phyloP scores from a whole-genome alignment of 306 rosid species.

The Leucaena leucocephala region DNA sequence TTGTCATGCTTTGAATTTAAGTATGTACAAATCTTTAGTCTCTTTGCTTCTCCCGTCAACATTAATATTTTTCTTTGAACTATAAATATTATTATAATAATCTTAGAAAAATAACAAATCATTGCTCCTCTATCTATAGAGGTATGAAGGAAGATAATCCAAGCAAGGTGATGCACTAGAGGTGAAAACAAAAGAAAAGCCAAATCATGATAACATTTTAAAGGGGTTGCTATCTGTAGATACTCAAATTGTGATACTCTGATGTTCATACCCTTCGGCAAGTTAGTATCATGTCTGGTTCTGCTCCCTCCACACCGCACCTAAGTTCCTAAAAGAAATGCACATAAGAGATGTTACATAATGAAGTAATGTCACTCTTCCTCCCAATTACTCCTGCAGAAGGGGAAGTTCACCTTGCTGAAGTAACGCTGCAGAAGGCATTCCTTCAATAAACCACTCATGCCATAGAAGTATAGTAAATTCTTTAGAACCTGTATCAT shows the following conservation, averaged over 20 bases:
- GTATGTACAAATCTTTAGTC: too few species aligned
- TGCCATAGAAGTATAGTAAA: slow-evolving; percentile 77
- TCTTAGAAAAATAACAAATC: too few species aligned
- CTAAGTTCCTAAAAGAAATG: slow-evolving; percentile 67
- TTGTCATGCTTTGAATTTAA: too few species aligned
- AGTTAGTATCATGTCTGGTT: slow-evolving; percentile 62
- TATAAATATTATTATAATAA: too few species aligned
- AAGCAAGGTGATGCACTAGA: too few species aligned
- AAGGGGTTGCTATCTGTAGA: too few species aligned
- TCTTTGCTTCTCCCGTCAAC: too few species aligned
- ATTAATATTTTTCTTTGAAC: too few species aligned
- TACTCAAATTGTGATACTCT: slow-evolving; percentile 35
- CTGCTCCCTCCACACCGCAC: slow-evolving; percentile 63
- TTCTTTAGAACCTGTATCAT: slow-evolving; percentile 70
- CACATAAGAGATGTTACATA: slow-evolving; percentile 19
- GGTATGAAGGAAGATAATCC: too few species aligned
- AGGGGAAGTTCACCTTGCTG: slow-evolving; percentile 61
- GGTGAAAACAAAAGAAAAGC: too few species aligned
- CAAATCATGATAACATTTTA: too few species aligned
- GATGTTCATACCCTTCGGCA: slow-evolving; percentile 69
- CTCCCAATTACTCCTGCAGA: slow-evolving; percentile 3
- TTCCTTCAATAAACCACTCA: slow-evolving; percentile 81
- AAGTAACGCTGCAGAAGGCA: slow-evolving; percentile 90
- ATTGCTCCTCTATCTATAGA: too few species aligned
- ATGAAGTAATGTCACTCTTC: slow-evolving; percentile 7